These are phyloP conservation scores for Colletotrichum liaoningense DNA, from an alignment of 2,329 filamentous ascomycete genomes.

Conservation along the genomic window DNA sequence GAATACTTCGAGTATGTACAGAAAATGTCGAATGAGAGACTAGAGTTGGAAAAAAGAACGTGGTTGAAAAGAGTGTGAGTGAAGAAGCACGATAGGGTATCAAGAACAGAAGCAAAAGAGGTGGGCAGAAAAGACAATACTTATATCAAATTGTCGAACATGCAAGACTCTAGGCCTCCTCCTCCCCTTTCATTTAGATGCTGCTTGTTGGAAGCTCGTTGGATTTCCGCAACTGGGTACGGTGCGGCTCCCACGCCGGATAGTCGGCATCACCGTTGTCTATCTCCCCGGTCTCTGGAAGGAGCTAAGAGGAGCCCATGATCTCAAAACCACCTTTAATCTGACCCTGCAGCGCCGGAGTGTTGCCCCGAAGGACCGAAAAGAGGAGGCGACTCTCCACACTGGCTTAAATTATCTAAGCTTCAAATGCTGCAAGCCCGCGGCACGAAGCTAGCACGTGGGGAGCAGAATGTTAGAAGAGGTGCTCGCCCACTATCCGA, in stretches of 20 bases:
- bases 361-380: background rate
- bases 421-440: constrained; percentile 19
- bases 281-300: background rate
- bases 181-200: background rate
- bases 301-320: constrained; percentile 7
- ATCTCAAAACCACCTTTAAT: constrained; percentile 13
- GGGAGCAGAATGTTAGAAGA: background rate
- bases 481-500: background rate
- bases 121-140: background rate
- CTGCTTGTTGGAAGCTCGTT: background rate
- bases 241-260: constrained; percentile 11
- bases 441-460: constrained; percentile 6
- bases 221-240: background rate
- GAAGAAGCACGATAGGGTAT: constrained; percentile 17
- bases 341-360: constrained; percentile 9
- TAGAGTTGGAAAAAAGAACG: constrained; percentile 19
- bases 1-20: constrained; percentile 19
- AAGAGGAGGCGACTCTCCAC: background rate
- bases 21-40: constrained; percentile 9
- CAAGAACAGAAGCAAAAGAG: background rate
- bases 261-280: constrained; percentile 5
- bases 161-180: background rate
- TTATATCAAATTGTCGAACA: constrained; percentile 1
- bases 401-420: background rate
- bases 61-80: constrained; percentile 22